Percentiles rank a stretch among this genome's conserved stretches.
Conservation (phyloP, 1,284 basidiomycete species). For the Cryptococcus hybrid region DNA sequence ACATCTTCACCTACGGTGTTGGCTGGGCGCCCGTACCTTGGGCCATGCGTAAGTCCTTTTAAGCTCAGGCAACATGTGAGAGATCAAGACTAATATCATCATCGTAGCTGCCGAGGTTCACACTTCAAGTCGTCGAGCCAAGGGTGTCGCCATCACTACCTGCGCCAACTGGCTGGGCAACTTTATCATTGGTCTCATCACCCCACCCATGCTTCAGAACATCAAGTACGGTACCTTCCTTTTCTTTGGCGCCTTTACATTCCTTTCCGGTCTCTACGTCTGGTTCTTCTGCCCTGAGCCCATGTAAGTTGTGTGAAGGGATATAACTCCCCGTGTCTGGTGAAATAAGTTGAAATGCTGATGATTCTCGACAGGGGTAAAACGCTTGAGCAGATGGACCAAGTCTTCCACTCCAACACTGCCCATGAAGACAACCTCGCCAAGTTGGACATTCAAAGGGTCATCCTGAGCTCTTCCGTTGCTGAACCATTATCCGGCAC, state of each 20-base stretch:
- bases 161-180: slow-evolving; percentile 36
- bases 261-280: slow-evolving; percentile 15
- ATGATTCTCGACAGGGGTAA: slow-evolving; percentile 2
- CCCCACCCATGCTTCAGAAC: slow-evolving; percentile 23
- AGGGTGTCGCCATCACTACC: slow-evolving; percentile 1
- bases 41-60: too few species aligned
- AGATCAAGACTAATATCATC: too few species aligned
- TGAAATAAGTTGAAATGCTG: too few species aligned
- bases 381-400: slow-evolving; percentile 28
- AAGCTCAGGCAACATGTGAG: too few species aligned
- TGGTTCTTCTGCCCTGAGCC: slow-evolving; percentile 28
- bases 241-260: slow-evolving; percentile 25
- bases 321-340: background rate
- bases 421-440: slow-evolving; percentile 14
- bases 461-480: too few species aligned
- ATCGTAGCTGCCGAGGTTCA: slow-evolving; percentile 27
- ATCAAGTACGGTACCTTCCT: slow-evolving; percentile 27
- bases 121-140: slow-evolving; percentile 10
- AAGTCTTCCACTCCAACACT: slow-evolving; percentile 17
- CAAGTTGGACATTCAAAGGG: slow-evolving; percentile 1
- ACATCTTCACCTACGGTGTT: slow-evolving; percentile 20
- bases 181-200: slow-evolving; percentile 30
- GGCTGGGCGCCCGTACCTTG: slow-evolving; percentile 17
- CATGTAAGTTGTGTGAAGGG: slow-evolving; percentile 7
- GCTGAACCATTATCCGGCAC: too few species aligned